phyloP scores from a whole-genome alignment of 345 rosid species.

The Kandelia obovata region DNA sequence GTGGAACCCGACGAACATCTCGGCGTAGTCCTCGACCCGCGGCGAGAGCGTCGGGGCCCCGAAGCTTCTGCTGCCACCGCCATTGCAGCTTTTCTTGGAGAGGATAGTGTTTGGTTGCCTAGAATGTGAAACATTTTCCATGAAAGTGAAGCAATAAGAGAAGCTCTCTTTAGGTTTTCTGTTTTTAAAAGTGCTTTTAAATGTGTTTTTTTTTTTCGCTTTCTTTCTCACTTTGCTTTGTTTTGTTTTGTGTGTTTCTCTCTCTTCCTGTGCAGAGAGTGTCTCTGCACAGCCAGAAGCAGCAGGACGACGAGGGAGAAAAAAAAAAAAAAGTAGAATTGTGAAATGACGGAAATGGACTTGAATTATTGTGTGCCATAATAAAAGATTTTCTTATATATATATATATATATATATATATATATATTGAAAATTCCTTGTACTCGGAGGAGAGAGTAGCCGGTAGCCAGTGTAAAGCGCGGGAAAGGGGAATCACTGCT shows the following conservation, averaged over 20 bases:
- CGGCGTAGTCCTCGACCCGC: constrained; percentile 71
- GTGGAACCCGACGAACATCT: constrained; percentile 74
- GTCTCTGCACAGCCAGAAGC: constrained; percentile 14
- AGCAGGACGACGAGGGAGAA: constrained; percentile 1
- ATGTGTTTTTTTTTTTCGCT: too few species aligned
- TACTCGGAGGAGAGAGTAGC: too few species aligned
- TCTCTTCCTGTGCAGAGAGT: constrained; percentile 1
- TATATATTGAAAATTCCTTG: too few species aligned
- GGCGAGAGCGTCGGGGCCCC: constrained; percentile 66
- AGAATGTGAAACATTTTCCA: constrained; percentile 68
- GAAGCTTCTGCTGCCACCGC: constrained; percentile 1
- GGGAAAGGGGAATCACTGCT: too few species aligned
- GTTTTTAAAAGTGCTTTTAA: background rate
- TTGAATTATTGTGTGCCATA: constrained; percentile 13
- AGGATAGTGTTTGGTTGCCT: constrained; percentile 38
- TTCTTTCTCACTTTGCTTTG: constrained; percentile 4
- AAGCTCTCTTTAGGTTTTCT: background rate
- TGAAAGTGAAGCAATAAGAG: constrained; percentile 18
- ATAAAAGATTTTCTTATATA: too few species aligned
- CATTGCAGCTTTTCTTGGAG: constrained; percentile 25
- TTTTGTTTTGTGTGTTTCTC: constrained; percentile 1
- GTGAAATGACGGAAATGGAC: constrained; percentile 30
- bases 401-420: too few species aligned
- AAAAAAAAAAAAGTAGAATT: background rate
- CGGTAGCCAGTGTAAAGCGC: too few species aligned